phyloP scores from a whole-genome alignment of 2,329 filamentous ascomycete genomes.

The Hypoxylon sp. region DNA sequence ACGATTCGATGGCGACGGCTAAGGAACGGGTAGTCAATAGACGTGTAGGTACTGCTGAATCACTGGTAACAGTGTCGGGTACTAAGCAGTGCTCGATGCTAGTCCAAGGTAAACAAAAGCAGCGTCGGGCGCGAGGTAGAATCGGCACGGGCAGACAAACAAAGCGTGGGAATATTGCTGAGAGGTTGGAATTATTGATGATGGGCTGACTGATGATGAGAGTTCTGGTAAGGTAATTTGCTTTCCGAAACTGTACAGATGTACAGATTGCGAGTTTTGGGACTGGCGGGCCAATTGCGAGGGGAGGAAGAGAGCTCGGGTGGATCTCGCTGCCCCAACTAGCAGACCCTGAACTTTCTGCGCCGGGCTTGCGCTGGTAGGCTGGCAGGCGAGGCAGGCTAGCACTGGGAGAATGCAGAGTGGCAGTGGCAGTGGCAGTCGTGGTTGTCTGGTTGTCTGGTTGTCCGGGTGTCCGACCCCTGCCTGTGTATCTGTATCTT shows the following conservation, averaged over 20 bases:
- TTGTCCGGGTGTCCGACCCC: too few species aligned
- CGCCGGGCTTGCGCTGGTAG: background rate
- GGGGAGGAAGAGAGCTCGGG: constrained; percentile 8
- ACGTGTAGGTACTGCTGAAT: constrained; percentile 1
- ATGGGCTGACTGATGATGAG: constrained; percentile 17
- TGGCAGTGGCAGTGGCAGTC: too few species aligned
- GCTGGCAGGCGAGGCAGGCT: too few species aligned
- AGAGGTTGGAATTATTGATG: constrained; percentile 29
- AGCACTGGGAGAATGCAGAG: too few species aligned
- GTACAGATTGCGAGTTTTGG: constrained; percentile 22
- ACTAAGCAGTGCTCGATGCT: background rate
- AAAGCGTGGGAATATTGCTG: constrained; percentile 23
- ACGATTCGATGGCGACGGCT: constrained; percentile 20
- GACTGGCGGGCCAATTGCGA: constrained; percentile 19
- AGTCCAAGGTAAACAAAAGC: background rate
- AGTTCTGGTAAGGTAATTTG: constrained; percentile 33
- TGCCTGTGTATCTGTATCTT: background rate
- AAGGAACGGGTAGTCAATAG: constrained; percentile 6
- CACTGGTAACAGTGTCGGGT: constrained; percentile 19
- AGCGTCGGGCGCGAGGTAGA: background rate
- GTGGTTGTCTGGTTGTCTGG: too few species aligned
- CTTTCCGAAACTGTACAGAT: constrained; percentile 25
- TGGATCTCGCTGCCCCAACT: constrained; percentile 17
- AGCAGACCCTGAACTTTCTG: background rate
- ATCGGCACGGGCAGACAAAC: background rate